phyloP scores from a whole-genome alignment of 2,329 filamentous ascomycete species.

The Colletotrichum musae region DNA sequence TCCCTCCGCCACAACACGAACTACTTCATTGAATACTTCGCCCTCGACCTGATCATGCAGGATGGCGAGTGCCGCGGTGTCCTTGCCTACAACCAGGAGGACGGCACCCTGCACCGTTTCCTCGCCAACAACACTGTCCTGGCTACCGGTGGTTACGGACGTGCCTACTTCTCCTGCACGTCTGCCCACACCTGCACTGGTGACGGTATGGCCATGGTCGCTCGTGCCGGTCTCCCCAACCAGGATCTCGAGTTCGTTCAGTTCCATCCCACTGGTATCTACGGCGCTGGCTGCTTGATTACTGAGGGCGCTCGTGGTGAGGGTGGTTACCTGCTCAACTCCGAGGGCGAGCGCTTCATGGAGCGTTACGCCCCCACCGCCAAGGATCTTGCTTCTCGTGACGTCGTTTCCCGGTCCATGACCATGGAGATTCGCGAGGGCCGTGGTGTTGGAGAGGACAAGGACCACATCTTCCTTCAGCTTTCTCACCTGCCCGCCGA shows the following conservation, averaged over 20 bases:
- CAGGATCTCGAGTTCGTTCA: constrained; percentile 99
- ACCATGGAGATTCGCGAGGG: constrained; percentile 98
- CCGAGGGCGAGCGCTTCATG: constrained; percentile 99
- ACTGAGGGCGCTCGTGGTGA: constrained; percentile 98
- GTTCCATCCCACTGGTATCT: constrained; percentile 99
- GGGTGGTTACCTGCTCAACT: constrained; percentile 97
- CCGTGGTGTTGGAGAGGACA: constrained; percentile 95
- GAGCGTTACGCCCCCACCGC: constrained; percentile 97
- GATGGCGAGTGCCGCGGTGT: constrained; percentile 97
- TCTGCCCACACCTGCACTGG: constrained; percentile 98
- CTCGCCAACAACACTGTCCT: constrained; percentile 96
- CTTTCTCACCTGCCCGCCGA: constrained; percentile 94
- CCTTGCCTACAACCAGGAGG: constrained; percentile 98
- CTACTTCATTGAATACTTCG: constrained; percentile 99
- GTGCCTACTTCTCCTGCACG: constrained; percentile 98
- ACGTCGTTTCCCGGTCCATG: constrained; percentile 98
- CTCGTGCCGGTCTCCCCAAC: constrained; percentile 96
- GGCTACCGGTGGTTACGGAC: constrained; percentile 96
- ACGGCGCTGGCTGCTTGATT: constrained; percentile 97
- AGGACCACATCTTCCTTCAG: constrained; percentile 99
- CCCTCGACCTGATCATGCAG: constrained; percentile 97
- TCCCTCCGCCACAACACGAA: constrained; percentile 98
- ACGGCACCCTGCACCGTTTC: constrained; percentile 97
- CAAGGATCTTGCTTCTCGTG: constrained; percentile 96
- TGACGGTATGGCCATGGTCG: constrained; percentile 99